Conservation (phyloP, 495 filamentous ascomycete species). For the Apodospora peruviana region DNA sequence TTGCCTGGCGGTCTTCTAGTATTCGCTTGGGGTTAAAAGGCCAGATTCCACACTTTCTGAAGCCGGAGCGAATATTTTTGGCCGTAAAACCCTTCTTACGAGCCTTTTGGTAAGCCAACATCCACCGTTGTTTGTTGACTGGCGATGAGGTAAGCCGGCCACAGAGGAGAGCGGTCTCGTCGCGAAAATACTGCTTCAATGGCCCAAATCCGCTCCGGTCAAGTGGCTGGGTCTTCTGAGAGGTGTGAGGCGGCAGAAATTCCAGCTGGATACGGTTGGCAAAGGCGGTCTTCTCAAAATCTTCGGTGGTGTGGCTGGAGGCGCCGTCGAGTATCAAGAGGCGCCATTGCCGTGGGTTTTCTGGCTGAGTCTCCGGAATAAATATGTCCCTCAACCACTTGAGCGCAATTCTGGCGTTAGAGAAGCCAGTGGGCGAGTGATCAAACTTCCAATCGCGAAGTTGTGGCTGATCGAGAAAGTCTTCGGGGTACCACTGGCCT, state of each 20-base stretch:
- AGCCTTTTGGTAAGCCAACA: not conserved
- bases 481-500: not conserved
- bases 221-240: slow-evolving; percentile 7
- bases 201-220: not conserved
- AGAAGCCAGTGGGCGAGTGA: slow-evolving; percentile 1
- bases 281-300: not conserved
- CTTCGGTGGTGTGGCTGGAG: not conserved
- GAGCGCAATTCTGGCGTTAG: not conserved
- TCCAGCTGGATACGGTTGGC: not conserved
- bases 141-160: not conserved
- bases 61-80: slow-evolving; percentile 5
- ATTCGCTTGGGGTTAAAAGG: not conserved
- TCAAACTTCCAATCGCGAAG: slow-evolving; percentile 1
- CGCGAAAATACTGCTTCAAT: not conserved
- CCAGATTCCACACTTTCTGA: slow-evolving; percentile 6
- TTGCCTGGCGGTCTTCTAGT: slow-evolving; percentile 1
- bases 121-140: slow-evolving; percentile 4
- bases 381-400: slow-evolving; percentile 5
- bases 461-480: not conserved
- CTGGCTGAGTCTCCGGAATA: slow-evolving; percentile 5
- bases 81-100: not conserved
- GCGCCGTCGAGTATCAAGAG: slow-evolving; percentile 5
- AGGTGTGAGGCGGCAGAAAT: slow-evolving; percentile 9
- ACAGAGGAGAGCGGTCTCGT: not conserved
- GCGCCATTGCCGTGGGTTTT: slow-evolving; percentile 1